These are phyloP conservation scores for Porcisia hertigi DNA, from an alignment of 208 protist genomes.

Conservation along the genomic window DNA sequence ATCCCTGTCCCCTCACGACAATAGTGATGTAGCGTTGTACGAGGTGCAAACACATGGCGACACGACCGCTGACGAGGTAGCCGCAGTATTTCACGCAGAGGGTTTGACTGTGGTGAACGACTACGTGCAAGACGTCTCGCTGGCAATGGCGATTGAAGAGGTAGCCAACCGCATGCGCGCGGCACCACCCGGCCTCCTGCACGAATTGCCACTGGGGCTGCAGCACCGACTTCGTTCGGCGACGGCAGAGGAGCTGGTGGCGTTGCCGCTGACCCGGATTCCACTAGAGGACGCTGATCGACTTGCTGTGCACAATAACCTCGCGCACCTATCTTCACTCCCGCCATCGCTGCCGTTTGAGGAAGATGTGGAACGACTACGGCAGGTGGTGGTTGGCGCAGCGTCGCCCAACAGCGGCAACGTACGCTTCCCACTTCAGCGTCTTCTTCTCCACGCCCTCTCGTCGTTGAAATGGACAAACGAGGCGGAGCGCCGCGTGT, in stretches of 20 bases:
- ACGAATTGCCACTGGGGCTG: slow-evolving; percentile 42
- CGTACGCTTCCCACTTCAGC: slow-evolving; percentile 16
- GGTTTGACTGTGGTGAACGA: slow-evolving; percentile 72
- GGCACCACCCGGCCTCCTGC: slow-evolving; percentile 19
- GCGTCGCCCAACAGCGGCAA: not conserved
- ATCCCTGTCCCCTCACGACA: slow-evolving; percentile 29
- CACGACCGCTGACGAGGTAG: slow-evolving; percentile 66
- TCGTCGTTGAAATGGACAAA: slow-evolving; percentile 7
- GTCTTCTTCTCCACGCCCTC: slow-evolving; percentile 22
- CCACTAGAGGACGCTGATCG: slow-evolving; percentile 37
- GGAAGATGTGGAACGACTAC: slow-evolving; percentile 14
- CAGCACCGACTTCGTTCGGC: slow-evolving; percentile 51
- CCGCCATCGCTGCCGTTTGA: not conserved
- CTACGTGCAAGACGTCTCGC: slow-evolving; percentile 52
- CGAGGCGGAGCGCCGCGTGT: slow-evolving; percentile 10
- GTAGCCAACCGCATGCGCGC: slow-evolving; percentile 26
- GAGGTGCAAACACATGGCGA: slow-evolving; percentile 52
- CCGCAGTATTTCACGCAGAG: slow-evolving; percentile 56
- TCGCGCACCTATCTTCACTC: slow-evolving; percentile 1
- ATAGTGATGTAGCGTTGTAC: slow-evolving; percentile 60
- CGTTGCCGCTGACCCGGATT: slow-evolving; percentile 40
- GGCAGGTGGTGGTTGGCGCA: slow-evolving; percentile 1
- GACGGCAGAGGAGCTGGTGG: slow-evolving; percentile 60
- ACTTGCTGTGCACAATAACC: slow-evolving; percentile 12
- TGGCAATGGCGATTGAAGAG: slow-evolving; percentile 43